These are phyloP conservation scores for Rhododendron ovatum DNA, from an alignment of 148 eudicot genomes.

Conservation along the genomic window DNA sequence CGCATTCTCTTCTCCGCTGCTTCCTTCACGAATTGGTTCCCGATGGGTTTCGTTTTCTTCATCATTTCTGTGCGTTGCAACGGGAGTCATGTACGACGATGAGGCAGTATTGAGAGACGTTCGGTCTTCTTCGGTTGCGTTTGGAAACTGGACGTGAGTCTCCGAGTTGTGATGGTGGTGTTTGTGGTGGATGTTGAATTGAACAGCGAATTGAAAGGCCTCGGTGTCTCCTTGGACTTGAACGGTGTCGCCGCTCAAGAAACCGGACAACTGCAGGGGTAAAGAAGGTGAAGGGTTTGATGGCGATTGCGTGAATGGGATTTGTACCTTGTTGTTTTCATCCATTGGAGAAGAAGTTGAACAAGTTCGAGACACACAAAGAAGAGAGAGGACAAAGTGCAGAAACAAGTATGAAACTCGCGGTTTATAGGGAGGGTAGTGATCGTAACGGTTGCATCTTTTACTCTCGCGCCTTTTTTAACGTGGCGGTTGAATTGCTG, in stretches of 20 bases:
- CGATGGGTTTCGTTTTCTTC: background rate
- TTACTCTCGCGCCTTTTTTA: background rate
- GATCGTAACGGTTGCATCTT: background rate
- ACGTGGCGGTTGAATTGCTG: background rate
- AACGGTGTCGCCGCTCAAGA: background rate
- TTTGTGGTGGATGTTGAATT: background rate
- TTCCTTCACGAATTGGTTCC: background rate
- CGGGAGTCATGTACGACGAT: background rate
- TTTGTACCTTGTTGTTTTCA: background rate
- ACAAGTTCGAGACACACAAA: background rate
- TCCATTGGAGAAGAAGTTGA: background rate
- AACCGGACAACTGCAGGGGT: background rate
- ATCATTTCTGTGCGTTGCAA: background rate
- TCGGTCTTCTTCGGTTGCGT: background rate
- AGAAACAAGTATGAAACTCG: background rate
- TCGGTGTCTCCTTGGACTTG: constrained; percentile 1
- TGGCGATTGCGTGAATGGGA: background rate
- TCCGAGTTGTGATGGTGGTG: background rate
- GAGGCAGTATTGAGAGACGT: background rate
- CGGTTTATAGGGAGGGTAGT: background rate
- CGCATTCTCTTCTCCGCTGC: background rate
- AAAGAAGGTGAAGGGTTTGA: background rate
- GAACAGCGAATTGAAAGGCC: background rate
- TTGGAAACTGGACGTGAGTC: background rate
- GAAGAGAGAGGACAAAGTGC: background rate